phyloP scores from a whole-genome alignment of 1,284 basidiomycete genomes.

The Boletus semigastroideus region DNA sequence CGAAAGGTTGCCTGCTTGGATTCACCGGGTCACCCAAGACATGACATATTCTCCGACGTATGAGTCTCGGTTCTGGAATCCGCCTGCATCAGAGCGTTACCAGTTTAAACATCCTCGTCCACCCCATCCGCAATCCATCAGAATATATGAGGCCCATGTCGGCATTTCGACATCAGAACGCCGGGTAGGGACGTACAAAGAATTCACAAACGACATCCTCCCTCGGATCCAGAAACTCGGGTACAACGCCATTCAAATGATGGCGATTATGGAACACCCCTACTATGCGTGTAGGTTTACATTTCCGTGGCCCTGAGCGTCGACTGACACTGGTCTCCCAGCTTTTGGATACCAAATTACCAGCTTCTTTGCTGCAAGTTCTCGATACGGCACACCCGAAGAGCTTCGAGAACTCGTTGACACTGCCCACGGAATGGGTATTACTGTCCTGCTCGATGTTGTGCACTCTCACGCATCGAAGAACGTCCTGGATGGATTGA shows the following conservation, averaged over 20 bases:
- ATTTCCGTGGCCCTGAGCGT: conserved; percentile 3
- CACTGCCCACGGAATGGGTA: conserved; percentile 89
- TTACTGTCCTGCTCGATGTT: conserved; percentile 93
- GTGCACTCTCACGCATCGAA: conserved; percentile 99
- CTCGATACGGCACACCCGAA: conserved; percentile 92
- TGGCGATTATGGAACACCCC: conserved; percentile 98
- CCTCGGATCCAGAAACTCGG: conserved; percentile 89
- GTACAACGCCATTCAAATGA: conserved; percentile 96
- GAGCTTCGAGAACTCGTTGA: conserved; percentile 95
- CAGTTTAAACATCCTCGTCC: conserved; percentile 81
- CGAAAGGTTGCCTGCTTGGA: conserved; percentile 93
- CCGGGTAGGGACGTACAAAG: conserved; percentile 92
- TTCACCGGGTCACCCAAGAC: conserved; percentile 93
- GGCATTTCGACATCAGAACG: conserved; percentile 91
- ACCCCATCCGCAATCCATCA: conserved; percentile 65
- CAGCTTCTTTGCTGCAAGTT: conserved; percentile 96
- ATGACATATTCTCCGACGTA: conserved; percentile 87
- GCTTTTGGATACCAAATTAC: conserved; percentile 99
- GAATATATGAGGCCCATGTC: conserved; percentile 97
- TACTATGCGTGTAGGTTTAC: conserved; percentile 89
- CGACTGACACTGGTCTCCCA: conserved; percentile 29
- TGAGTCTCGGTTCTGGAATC: conserved; percentile 99
- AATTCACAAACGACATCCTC: conserved; percentile 85
- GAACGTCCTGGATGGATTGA: conserved; percentile 94
- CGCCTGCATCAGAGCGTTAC: conserved; percentile 70